phyloP scores from a whole-genome alignment of 2,329 filamentous ascomycete genomes.

The Zymoseptoria ardabiliae region DNA sequence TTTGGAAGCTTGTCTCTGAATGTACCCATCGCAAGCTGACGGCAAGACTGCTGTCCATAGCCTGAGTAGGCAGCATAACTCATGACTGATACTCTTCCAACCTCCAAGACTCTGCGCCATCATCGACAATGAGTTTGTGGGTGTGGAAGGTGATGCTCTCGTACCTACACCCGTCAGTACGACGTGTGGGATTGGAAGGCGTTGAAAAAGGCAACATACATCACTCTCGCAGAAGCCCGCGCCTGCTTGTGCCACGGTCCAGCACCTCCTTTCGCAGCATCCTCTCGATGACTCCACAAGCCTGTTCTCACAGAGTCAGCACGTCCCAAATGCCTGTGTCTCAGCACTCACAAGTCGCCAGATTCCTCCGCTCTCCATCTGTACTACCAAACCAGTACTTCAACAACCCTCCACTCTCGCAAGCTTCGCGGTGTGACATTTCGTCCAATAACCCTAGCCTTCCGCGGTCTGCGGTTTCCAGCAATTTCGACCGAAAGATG shows the following conservation, averaged over 20 bases:
- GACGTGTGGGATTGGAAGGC: no score
- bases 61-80: not conserved
- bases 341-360: slow-evolving; percentile 60
- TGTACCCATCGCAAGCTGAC: no score
- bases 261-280: slow-evolving; percentile 53
- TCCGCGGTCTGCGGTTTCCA: slow-evolving; percentile 57
- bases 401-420: slow-evolving; percentile 69
- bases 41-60: no score
- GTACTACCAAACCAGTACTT: slow-evolving; percentile 89
- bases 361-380: slow-evolving; percentile 62
- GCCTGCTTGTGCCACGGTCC: slow-evolving; percentile 53
- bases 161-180: slow-evolving; percentile 24
- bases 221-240: slow-evolving; percentile 39
- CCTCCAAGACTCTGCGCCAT: slow-evolving; percentile 56
- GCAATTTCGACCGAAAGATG: slow-evolving; percentile 69
- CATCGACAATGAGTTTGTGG: slow-evolving; percentile 53
- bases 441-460: slow-evolving; percentile 68
- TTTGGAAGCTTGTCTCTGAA: no score
- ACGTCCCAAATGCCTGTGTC: not conserved
- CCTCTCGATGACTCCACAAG: slow-evolving; percentile 54
- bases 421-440: slow-evolving; percentile 72
- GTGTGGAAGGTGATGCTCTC: slow-evolving; percentile 36
- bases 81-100: slow-evolving; percentile 13
- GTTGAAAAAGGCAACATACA: slow-evolving; percentile 21
- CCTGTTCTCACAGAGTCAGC: slow-evolving; percentile 45